Percentiles rank a stretch among this genome's conserved stretches.
phyloP scores from a whole-genome alignment of 2,329 filamentous ascomycete genomes.

The Fulvia fulva region DNA sequence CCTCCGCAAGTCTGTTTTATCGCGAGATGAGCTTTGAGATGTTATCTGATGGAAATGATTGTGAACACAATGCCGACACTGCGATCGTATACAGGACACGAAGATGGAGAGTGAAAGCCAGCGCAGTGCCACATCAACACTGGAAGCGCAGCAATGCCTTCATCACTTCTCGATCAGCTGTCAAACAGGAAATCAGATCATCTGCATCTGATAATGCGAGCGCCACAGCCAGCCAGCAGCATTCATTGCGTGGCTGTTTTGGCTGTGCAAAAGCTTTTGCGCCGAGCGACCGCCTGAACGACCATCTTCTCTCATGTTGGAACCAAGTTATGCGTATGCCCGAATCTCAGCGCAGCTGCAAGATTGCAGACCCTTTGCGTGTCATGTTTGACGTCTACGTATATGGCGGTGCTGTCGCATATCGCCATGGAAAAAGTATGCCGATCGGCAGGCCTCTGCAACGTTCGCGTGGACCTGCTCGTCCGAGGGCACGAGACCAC shows the following conservation, averaged over 20 bases:
- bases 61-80: neutral
- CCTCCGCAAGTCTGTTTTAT: slow-evolving; percentile 1
- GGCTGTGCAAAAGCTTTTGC: neutral
- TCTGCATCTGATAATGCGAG: neutral
- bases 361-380: neutral
- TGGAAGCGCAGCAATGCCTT: neutral
- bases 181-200: neutral
- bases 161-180: neutral
- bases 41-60: neutral
- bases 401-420: neutral
- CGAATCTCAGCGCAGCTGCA: neutral
- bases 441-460: neutral
- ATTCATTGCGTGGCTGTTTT: neutral
- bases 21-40: neutral
- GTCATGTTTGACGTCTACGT: neutral
- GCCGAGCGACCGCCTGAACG: neutral
- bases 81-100: neutral
- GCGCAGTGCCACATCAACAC: neutral
- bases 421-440: neutral
- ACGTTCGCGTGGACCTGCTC: neutral
- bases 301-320: neutral
- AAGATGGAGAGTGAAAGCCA: neutral
- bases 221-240: neutral
- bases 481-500: neutral
- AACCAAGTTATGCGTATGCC: neutral